phyloP scores from a whole-genome alignment of 2,329 filamentous ascomycete genomes.

The Ascochyta lentis region DNA sequence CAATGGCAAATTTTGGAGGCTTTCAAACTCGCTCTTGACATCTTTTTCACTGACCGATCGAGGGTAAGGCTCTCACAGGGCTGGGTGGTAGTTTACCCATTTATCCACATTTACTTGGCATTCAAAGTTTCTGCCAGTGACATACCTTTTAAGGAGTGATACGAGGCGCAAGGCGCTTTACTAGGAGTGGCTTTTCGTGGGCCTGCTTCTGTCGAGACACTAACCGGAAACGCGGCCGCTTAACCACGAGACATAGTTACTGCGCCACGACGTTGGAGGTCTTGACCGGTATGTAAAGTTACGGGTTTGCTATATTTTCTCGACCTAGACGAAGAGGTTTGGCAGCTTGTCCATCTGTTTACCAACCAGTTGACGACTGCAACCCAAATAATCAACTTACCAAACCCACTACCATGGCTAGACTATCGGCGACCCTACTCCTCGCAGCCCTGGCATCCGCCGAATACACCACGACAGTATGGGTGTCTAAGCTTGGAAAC shows the following conservation, averaged over 20 bases:
- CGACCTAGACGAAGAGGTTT: no score
- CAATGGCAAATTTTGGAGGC: neutral
- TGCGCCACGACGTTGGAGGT: slow-evolving; percentile 11
- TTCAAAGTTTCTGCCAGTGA: neutral
- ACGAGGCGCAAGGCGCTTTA: neutral
- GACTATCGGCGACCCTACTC: neutral
- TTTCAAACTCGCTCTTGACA: neutral
- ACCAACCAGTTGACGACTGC: neutral
- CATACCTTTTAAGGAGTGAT: neutral
- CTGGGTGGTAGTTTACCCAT: neutral
- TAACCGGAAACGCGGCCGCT: slow-evolving; percentile 2
- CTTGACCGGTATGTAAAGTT: slow-evolving; percentile 8
- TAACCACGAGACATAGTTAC: neutral
- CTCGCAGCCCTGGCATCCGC: slow-evolving; percentile 6
- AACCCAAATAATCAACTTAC: neutral
- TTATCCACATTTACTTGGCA: slow-evolving; percentile 3
- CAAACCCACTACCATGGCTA: neutral
- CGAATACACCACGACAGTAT: slow-evolving; percentile 11
- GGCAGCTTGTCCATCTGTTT: no score
- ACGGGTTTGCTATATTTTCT: neutral
- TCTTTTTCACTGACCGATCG: neutral
- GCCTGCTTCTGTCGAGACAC: neutral
- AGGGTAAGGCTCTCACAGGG: neutral
- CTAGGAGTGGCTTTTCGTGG: neutral
- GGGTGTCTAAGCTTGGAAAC: slow-evolving; percentile 6